Conservation (phyloP, 495 filamentous ascomycete genomes). For the Hypoxylon lenormandii region DNA sequence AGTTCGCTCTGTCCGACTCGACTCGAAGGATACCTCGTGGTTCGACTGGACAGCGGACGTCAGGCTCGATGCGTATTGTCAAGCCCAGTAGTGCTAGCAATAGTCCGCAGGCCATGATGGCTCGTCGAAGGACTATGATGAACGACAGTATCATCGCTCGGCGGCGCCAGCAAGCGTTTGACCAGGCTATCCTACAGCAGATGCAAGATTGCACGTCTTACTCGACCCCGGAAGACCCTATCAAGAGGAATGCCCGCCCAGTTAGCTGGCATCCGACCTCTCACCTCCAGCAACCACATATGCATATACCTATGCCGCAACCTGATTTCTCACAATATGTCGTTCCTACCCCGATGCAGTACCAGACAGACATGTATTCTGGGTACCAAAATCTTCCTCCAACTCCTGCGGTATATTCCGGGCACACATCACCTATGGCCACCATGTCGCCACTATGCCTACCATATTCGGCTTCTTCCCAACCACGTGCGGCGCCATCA, state of each 20-base stretch:
- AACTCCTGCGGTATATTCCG: slow-evolving; percentile 57
- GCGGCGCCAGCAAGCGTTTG: slow-evolving; percentile 53
- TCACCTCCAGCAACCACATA: slow-evolving; percentile 52
- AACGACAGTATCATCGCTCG: slow-evolving; percentile 59
- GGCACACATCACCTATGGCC: slow-evolving; percentile 61
- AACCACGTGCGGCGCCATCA: slow-evolving; percentile 34
- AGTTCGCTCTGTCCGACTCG: slow-evolving; percentile 52
- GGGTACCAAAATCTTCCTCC: slow-evolving; percentile 57
- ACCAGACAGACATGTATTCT: slow-evolving; percentile 55
- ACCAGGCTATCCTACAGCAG: slow-evolving; percentile 53
- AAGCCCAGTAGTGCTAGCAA: slow-evolving; percentile 78
- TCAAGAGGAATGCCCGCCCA: slow-evolving; percentile 61
- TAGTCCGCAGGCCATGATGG: slow-evolving; percentile 70
- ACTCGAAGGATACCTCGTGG: slow-evolving; percentile 58
- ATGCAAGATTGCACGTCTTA: slow-evolving; percentile 49
- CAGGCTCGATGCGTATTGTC: slow-evolving; percentile 66
- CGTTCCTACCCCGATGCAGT: slow-evolving; percentile 48
- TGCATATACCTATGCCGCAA: slow-evolving; percentile 55
- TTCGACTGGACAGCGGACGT: slow-evolving; percentile 55
- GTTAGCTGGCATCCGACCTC: slow-evolving; percentile 78
- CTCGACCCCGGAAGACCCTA: slow-evolving; percentile 51
- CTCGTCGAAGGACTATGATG: slow-evolving; percentile 67
- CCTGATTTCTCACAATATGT: slow-evolving; percentile 48
- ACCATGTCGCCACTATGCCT: slow-evolving; percentile 58
- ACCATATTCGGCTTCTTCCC: slow-evolving; percentile 47